Evolutionary conservation across 345 rosid genomes (phyloP).

Genomic region (Eutrema japonicum): DNA sequence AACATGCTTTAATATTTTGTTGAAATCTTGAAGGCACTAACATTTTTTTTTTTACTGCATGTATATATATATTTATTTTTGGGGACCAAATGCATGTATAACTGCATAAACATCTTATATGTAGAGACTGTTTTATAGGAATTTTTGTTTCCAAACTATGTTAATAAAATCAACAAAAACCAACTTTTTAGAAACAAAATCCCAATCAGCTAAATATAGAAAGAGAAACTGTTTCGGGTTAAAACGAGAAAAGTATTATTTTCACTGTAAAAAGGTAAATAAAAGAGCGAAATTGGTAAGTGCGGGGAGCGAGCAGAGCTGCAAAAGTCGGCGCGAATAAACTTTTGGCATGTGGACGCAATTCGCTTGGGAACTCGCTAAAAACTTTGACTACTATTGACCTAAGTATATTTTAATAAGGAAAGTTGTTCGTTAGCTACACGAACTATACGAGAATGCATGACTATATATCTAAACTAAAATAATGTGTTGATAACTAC

Average conservation of each 20-base stretch:
- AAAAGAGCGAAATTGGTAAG: slow-evolving; percentile 1
- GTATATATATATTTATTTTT: background rate
- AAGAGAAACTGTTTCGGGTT: background rate
- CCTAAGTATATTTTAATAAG: too few species aligned
- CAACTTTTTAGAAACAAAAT: background rate
- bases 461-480: too few species aligned
- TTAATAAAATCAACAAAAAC: background rate
- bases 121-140: background rate
- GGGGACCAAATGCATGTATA: too few species aligned
- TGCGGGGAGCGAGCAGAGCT: slow-evolving; percentile 1
- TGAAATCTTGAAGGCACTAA: background rate
- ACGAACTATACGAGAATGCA: too few species aligned
- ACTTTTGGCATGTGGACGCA: slow-evolving; percentile 37
- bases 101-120: too few species aligned
- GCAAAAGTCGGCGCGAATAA: slow-evolving; percentile 36
- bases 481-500: too few species aligned
- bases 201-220: background rate
- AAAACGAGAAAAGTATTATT: background rate
- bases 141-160: background rate
- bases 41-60: background rate
- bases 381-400: slow-evolving; percentile 35
- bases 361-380: slow-evolving; percentile 23
- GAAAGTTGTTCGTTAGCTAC: too few species aligned
- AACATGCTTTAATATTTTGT: background rate
- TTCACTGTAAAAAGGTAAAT: background rate